Conservation (phyloP, 371 early-diverging fungal genomes). For the Haplosporangium sp. region DNA sequence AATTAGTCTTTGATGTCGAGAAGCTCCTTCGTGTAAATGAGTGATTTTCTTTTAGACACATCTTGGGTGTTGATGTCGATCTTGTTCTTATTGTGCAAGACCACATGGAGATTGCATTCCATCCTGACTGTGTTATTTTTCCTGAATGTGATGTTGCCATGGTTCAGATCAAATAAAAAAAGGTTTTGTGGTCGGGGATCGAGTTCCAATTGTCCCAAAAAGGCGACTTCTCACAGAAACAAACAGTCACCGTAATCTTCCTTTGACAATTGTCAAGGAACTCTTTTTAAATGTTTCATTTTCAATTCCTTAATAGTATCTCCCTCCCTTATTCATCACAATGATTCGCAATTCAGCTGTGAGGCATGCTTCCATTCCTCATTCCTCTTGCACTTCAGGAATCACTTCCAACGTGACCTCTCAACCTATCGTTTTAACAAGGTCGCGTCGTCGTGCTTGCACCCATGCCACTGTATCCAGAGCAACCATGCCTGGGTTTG, state of each 20-base stretch:
- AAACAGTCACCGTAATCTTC: not conserved
- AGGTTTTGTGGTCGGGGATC: too few relatives aligned
- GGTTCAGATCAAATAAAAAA: too few relatives aligned
- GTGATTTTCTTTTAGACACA: not conserved
- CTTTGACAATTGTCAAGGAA: too few relatives aligned
- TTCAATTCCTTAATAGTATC: too few relatives aligned
- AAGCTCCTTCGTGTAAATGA: not conserved
- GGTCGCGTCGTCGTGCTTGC: conserved; percentile 5
- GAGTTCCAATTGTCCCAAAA: too few relatives aligned
- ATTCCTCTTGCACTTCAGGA: not conserved
- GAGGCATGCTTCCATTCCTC: conserved; percentile 8
- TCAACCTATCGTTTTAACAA: not conserved
- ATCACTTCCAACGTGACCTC: not conserved
- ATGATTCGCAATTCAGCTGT: conserved; percentile 19
- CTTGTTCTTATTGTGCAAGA: not conserved
- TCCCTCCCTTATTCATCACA: not conserved
- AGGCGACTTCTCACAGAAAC: too few relatives aligned
- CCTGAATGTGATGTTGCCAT: not conserved
- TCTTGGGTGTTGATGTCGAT: not conserved
- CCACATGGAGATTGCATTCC: not conserved
- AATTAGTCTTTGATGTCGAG: not conserved
- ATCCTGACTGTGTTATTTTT: not conserved
- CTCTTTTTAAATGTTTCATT: too few relatives aligned
- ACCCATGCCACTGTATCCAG: conserved; percentile 7
- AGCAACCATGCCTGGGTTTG: not conserved